Evolutionary conservation across 257 asterid genomes (phyloP), one percentile per base, ranked within the genome.

Genomic region (Plantago major): DNA sequence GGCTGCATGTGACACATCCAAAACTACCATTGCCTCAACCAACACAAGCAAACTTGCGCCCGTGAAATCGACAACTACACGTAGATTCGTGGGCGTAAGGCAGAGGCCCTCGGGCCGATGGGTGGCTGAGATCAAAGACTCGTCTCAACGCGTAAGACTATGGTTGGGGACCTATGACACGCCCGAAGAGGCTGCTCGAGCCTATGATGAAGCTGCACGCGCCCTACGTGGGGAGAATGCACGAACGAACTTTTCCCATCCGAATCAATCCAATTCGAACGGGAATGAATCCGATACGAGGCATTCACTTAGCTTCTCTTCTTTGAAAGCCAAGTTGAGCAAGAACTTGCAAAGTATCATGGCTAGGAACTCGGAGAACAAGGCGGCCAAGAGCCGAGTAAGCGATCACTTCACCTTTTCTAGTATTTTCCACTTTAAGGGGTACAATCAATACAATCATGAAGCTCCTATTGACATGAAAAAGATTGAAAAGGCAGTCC

Each of bases 41-140:
- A 19, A 22, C 68, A 59, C 40, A 4, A 65, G 28, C 44, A 75
- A 72, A 49, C 60, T 62, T 42, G 73, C 54, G 46, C 67, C 72
- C 22, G 44, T 66, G 2, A 82, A 77, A 73, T 44, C 93, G 7
- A 42, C 72, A 1, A 11, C 72, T 8, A 11, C 71, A 8, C 88
- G 94, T 9, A 70, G 84, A 73, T 89, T 81, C 42, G 88, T 86
- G 0, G 97, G 97, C 1, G 97, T 87, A 17, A 70, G 97, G 50
- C 95, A 89, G 51, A 56, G 94, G 65, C 97, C 97, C 0, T 89
- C 97, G 0, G 95, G 97, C 33, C 49, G 97, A 52, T 89, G 95
- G 97, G 97, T 89, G 4, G 97, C 95, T 1, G 97, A 89, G 85
- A 89, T 89, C 63, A 89, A 89, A 37, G 95, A 89, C 75, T 89